These are phyloP conservation scores for Colletotrichum chlorophyti DNA, from an alignment of 2,329 filamentous ascomycete species.

Conservation along the genomic window DNA sequence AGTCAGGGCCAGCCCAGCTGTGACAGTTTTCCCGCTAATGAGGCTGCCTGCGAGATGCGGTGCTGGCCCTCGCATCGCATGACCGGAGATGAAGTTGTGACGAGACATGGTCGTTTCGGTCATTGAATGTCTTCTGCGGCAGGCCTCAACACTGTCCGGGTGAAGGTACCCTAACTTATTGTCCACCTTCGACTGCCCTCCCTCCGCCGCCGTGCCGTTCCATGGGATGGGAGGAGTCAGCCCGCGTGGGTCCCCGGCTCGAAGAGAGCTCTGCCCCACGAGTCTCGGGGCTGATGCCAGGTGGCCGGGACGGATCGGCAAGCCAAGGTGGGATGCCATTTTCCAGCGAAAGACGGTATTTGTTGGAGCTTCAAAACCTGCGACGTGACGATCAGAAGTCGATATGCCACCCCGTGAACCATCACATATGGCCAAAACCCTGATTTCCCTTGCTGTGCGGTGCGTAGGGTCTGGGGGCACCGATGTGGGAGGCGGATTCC, in stretches of 20 bases:
- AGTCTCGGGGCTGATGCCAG: constrained; percentile 11
- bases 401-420: neutral
- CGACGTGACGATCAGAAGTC: neutral
- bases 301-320: constrained; percentile 18
- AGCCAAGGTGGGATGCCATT: constrained; percentile 12
- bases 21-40: neutral
- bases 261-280: constrained; percentile 15
- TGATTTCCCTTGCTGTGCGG: constrained; percentile 19
- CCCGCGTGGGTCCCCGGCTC: constrained; percentile 25
- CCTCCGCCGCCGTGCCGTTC: constrained; percentile 3
- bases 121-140: neutral
- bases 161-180: too few species aligned
- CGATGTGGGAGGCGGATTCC: too few species aligned
- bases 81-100: too few species aligned
- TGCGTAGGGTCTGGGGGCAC: constrained; percentile 24
- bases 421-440: too few species aligned
- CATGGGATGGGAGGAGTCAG: neutral
- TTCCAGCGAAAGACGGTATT: constrained; percentile 12
- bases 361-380: neutral
- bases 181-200: neutral
- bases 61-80: neutral
- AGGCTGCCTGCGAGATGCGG: neutral
- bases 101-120: neutral
- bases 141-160: neutral
- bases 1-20: neutral